Percentiles rank a stretch among this genome's conserved stretches.
phyloP scores from a whole-genome alignment of 768 basidiomycete species.

The Tylopilus rubrobrunneus region DNA sequence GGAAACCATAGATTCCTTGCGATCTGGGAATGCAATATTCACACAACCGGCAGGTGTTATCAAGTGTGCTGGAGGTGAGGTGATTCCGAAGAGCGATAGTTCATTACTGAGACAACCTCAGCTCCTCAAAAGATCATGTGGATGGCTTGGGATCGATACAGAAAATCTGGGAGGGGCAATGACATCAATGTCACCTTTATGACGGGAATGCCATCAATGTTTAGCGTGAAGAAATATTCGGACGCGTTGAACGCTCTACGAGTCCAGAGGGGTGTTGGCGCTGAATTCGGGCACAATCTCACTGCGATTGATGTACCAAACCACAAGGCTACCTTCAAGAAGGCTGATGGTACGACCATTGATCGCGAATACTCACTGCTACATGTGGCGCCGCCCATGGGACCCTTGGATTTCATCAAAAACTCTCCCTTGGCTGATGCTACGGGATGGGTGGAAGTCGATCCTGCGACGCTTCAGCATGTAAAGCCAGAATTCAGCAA shows the following conservation, averaged over 20 bases:
- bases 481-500: conserved; percentile 76
- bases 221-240: conserved; percentile 93
- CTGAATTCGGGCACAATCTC: conserved; percentile 79
- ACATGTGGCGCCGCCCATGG: conserved; percentile 92
- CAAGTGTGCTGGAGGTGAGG: conserved; percentile 87
- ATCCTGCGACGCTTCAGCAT: conserved; percentile 78
- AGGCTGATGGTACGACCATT: conserved; percentile 61
- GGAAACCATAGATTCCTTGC: conserved; percentile 73
- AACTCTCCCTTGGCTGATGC: conserved; percentile 73
- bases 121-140: conserved; percentile 94
- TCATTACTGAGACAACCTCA: conserved; percentile 25
- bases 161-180: conserved; percentile 52
- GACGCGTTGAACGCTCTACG: conserved; percentile 80
- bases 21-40: conserved; percentile 83
- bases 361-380: conserved; percentile 78
- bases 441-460: conserved; percentile 87
- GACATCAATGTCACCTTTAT: conserved; percentile 72
- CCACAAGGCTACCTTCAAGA: conserved; percentile 83
- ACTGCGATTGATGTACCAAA: conserved; percentile 65
- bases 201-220: conserved; percentile 94
- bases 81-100: not conserved
- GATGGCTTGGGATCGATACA: conserved; percentile 89
- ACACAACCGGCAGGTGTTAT: conserved; percentile 91
- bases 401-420: conserved; percentile 78
- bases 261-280: conserved; percentile 74